Percentiles rank a stretch among this genome's conserved stretches.
Conservation (phyloP, 1,284 basidiomycete genomes). For the Leucoagaricus sp. region DNA sequence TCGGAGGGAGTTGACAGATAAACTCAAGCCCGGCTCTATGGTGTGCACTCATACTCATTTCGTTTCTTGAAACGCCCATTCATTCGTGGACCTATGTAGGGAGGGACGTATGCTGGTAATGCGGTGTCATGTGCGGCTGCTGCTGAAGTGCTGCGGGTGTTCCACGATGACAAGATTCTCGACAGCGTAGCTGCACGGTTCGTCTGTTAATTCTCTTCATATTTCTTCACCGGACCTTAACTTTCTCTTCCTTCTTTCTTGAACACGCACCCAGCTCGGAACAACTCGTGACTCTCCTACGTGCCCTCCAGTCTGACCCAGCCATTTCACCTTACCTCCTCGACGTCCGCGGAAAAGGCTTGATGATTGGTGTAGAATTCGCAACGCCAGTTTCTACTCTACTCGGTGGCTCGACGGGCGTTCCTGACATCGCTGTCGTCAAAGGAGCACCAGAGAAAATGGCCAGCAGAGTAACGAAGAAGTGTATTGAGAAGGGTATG, state of each 20-base stretch:
- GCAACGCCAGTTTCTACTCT: conserved; percentile 49
- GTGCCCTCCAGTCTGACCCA: conserved; percentile 54
- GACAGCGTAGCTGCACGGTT: conserved; percentile 78
- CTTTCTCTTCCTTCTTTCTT: not conserved
- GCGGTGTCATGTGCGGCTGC: conserved; percentile 89
- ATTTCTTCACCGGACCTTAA: not conserved
- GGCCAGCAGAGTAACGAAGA: conserved; percentile 75
- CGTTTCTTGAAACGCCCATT: no score
- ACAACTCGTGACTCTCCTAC: conserved; percentile 70
- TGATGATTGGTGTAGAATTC: conserved; percentile 87
- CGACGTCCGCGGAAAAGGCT: conserved; percentile 76
- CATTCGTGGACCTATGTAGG: conserved; percentile 40
- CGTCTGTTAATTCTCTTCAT: conserved; percentile 17
- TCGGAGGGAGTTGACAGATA: conserved; percentile 82
- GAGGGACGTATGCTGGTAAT: conserved; percentile 91
- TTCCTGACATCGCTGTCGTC: conserved; percentile 31
- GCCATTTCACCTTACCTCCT: conserved; percentile 58
- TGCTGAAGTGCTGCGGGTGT: conserved; percentile 76
- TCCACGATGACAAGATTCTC: conserved; percentile 77
- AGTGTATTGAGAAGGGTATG: conserved; percentile 83
- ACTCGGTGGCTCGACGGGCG: conserved; percentile 40
- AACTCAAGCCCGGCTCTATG: conserved; percentile 79
- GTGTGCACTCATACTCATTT: not conserved
- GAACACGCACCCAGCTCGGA: no score
- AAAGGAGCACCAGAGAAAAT: conserved; percentile 56